Conservation (phyloP, 2,329 filamentous ascomycete genomes). For the Cryphonectria parasitica region DNA sequence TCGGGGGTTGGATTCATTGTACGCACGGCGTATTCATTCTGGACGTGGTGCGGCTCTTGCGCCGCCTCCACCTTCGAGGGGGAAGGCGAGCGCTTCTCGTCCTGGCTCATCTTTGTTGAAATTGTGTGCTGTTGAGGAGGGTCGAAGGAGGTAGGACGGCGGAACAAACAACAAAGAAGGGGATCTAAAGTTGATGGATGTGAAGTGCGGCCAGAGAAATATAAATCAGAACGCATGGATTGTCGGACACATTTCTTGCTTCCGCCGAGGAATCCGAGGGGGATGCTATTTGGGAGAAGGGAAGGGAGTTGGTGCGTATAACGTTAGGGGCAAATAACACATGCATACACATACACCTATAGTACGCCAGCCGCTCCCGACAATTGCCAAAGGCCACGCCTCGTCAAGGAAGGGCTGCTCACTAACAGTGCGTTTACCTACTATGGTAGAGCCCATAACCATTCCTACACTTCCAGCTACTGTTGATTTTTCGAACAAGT, state of each 20-base stretch:
- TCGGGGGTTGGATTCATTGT: too few relatives aligned
- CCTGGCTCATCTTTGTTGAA: conserved; percentile 16
- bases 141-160: neutral
- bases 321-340: neutral
- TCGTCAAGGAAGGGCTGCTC: neutral
- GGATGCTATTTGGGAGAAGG: neutral
- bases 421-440: neutral
- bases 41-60: conserved; percentile 1
- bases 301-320: neutral
- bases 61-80: conserved; percentile 23
- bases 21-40: conserved; percentile 21
- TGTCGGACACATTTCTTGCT: conserved; percentile 16
- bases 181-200: too few relatives aligned
- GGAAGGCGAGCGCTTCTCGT: conserved; percentile 21
- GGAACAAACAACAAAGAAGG: neutral
- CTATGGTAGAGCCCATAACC: neutral
- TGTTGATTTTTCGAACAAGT: neutral
- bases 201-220: neutral
- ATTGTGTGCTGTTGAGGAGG: neutral
- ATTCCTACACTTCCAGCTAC: neutral
- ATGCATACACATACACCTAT: neutral
- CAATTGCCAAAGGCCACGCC: neutral
- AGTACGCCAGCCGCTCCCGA: neutral
- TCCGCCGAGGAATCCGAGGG: conserved; percentile 14
- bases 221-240: neutral